Base-by-base conservation (phyloP, 2,329 filamentous ascomycete genomes). In the Neonectria faginata region DNA sequence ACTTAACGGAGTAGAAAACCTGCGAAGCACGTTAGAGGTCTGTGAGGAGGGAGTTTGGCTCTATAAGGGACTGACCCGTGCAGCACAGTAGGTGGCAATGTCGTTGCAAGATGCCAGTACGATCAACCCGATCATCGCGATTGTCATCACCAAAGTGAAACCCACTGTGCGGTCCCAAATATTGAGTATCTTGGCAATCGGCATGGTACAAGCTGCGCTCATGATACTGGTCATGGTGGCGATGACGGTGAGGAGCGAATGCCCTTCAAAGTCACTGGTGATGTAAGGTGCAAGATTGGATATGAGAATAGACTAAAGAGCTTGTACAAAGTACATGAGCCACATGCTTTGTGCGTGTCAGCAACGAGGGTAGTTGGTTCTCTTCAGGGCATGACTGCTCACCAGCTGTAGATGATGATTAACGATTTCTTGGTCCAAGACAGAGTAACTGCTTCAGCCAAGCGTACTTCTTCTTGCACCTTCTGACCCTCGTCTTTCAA, bases 1-100 rank as follows among this genome's bases (percentile, higher is more conserved):
- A 72, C 22, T 88, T 89, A 53, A 88, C 83, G 62, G 83, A 85
- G 71, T 90, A 90, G 64, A 91, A 87, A 3, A 90, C 61, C 62
- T 68, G n/a, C 3, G 8, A 10, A 36, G 18, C 7, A 42, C 18
- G 41, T 42, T 3, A 42, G 41, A 6, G 22, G 22, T 25, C 16
- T 18, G 4, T 22, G 20, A 22, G 18, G n/a, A n/a, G n/a, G 7
- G 2, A 10, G 8, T 8, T 42, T n/a, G 10, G 9, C 18, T 12
- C 18, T 12, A 3, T n/a, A 8, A 6, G 2, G 18, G 14, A 36
- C 55, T 8, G 7, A 66, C 68, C 84, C 71, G 65, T 0, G 67
- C 70, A 16, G 70, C 70, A 12, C 65, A 67, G 54, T 69, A 72
- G 0, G 81, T 83, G n/a, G 80, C 76, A 9, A 87, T 77, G 51